phyloP scores from a whole-genome alignment of 352 stramenopile species.

The Pythium phragmitis region DNA sequence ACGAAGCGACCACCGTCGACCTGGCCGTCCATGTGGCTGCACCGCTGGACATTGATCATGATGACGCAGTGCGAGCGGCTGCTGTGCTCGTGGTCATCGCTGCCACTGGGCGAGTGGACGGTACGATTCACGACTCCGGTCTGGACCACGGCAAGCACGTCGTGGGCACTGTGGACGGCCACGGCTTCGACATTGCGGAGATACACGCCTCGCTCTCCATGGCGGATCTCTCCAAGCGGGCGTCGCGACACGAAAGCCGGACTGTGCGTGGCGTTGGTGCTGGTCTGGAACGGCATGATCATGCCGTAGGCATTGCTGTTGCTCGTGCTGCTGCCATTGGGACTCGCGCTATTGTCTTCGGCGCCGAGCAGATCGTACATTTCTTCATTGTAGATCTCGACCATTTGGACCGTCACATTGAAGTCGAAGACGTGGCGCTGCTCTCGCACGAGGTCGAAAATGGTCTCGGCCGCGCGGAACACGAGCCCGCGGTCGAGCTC shows the following conservation, averaged over 20 bases:
- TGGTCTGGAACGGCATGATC: conserved; percentile 29
- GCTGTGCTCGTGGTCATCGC: conserved; percentile 38
- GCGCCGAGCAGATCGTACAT: conserved; percentile 65
- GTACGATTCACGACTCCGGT: conserved; percentile 36
- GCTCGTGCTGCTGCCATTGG: not conserved
- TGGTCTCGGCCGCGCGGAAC: conserved; percentile 39
- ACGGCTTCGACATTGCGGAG: conserved; percentile 64
- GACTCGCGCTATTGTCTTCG: not conserved
- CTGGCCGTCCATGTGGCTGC: conserved; percentile 43
- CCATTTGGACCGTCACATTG: conserved; percentile 51
- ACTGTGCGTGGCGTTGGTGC: not conserved
- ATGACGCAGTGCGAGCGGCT: conserved; percentile 63
- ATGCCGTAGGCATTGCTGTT: conserved; percentile 5
- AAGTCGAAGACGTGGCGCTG: conserved; percentile 55
- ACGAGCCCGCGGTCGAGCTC: conserved; percentile 41
- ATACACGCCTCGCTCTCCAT: conserved; percentile 65
- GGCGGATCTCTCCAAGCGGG: conserved; percentile 60
- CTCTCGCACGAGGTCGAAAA: conserved; percentile 39
- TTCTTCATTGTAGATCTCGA: conserved; percentile 89
- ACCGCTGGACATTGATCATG: conserved; percentile 54
- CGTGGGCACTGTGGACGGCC: conserved; percentile 30
- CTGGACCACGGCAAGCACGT: conserved; percentile 41
- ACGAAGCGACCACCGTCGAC: conserved; percentile 46
- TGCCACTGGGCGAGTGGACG: conserved; percentile 16
- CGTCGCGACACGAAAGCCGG: conserved; percentile 30